Percentiles rank a stretch among this genome's conserved stretches.
Evolutionary conservation across 1,139 yeast genomes (phyloP).

Genomic region (Geotrichum candidum): DNA sequence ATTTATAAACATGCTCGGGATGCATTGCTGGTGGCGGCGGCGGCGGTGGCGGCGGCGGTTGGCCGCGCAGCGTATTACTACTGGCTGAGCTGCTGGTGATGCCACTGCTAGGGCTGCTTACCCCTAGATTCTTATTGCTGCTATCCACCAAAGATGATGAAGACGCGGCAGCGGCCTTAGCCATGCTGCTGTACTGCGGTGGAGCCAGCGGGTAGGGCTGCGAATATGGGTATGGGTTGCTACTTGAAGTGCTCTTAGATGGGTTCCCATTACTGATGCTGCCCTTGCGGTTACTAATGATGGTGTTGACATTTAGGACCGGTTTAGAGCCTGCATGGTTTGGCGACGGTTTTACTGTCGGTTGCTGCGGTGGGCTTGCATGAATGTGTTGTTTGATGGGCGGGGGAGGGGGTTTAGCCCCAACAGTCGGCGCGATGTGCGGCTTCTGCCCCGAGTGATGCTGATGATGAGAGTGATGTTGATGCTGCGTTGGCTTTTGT

Average conservation of each 20-base stretch:
- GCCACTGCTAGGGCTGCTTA: not conserved
- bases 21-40: conserved; percentile 12
- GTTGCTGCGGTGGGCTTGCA: not conserved
- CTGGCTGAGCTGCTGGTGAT: not conserved
- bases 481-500: not conserved
- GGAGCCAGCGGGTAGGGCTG: conserved; percentile 4
- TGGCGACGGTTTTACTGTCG: not conserved
- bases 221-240: not conserved
- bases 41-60: conserved; percentile 1
- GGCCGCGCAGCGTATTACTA: not conserved
- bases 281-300: not conserved
- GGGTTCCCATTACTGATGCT: not conserved
- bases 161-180: conserved; percentile 2
- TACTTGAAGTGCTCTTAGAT: not conserved
- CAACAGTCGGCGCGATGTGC: not conserved
- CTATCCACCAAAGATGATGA: not conserved
- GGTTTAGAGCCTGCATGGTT: not conserved
- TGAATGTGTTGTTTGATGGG: not conserved
- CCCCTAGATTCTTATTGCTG: not conserved
- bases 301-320: not conserved
- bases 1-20: conserved; percentile 5
- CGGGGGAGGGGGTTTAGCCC: not conserved
- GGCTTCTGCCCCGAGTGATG: not conserved
- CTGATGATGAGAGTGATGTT: not conserved
- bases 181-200: conserved; percentile 5